A percentile compares a stretch with the other conserved stretches of the same genome.
Conservation (phyloP, 441 rosid genomes). For the Erodium moschatum region DNA sequence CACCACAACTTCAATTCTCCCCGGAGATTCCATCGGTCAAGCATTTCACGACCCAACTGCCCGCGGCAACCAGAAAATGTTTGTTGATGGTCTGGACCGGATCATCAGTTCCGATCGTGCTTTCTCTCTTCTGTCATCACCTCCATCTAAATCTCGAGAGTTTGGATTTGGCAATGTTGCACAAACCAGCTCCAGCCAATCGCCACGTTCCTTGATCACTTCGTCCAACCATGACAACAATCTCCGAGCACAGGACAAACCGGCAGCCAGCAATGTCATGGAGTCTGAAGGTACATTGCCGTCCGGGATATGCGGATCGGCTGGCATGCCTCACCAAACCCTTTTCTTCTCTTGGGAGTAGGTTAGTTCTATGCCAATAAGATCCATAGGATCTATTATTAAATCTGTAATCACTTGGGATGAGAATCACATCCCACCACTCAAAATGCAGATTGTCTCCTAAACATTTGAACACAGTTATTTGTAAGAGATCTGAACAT, state of each 20-base stretch:
- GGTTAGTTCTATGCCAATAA: background rate
- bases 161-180: slow-evolving; percentile 34
- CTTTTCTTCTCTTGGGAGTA: slow-evolving; percentile 58
- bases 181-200: slow-evolving; percentile 31
- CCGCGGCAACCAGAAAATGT: slow-evolving; percentile 32
- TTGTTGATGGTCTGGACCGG: slow-evolving; percentile 16
- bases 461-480: no score
- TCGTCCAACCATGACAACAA: slow-evolving; percentile 21
- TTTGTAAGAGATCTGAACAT: no score
- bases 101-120: slow-evolving; percentile 36
- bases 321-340: slow-evolving; percentile 32
- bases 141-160: slow-evolving; percentile 31
- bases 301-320: slow-evolving; percentile 26
- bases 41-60: slow-evolving; percentile 21
- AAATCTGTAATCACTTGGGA: no score
- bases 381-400: background rate
- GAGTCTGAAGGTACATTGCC: background rate
- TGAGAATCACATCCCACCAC: no score
- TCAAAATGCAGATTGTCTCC: no score
- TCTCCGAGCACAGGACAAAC: slow-evolving; percentile 26
- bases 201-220: slow-evolving; percentile 33
- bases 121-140: slow-evolving; percentile 93
- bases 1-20: slow-evolving; percentile 16
- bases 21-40: slow-evolving; percentile 30
- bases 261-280: background rate